Conservation (phyloP, 2,329 filamentous ascomycete genomes). For the Fusarium sp. region DNA sequence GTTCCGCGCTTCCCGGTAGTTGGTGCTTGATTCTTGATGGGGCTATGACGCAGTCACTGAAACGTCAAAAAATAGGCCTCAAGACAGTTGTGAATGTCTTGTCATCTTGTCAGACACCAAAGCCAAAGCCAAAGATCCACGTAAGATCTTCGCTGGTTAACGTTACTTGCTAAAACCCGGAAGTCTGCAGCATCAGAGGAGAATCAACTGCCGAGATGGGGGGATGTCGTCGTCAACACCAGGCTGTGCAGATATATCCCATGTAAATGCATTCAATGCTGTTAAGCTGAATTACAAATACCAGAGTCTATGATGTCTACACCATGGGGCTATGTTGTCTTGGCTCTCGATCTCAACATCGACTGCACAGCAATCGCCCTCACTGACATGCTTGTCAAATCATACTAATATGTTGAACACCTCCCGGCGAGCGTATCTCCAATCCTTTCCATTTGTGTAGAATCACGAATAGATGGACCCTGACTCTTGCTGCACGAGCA, state of each 20-base stretch:
- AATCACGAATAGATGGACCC: conserved; percentile 16
- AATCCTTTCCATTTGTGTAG: neutral
- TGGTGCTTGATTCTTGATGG: conserved; percentile 20
- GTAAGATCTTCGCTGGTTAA: conserved; percentile 20
- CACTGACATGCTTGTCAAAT: conserved; percentile 1
- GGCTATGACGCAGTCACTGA: conserved; percentile 37
- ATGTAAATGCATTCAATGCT: neutral
- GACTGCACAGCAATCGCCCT: neutral
- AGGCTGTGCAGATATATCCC: conserved; percentile 27
- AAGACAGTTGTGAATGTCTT: neutral
- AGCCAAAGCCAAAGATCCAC: conserved; percentile 8
- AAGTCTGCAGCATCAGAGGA: conserved; percentile 6
- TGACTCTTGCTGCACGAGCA: conserved; percentile 24
- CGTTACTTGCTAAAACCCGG: conserved; percentile 11
- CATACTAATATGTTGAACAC: neutral
- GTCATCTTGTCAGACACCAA: conserved; percentile 6
- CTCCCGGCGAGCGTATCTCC: neutral
- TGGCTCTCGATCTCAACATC: neutral
- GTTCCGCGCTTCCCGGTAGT: conserved; percentile 31
- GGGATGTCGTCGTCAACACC: conserved; percentile 23
- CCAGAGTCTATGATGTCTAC: conserved; percentile 15
- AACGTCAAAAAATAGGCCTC: conserved; percentile 16
- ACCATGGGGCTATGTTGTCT: conserved; percentile 13
- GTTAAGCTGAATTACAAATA: conserved; percentile 12
- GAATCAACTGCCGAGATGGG: conserved; percentile 6